Base-by-base conservation (phyloP, 805 yeast species). In the Blastobotrys terrestris region DNA sequence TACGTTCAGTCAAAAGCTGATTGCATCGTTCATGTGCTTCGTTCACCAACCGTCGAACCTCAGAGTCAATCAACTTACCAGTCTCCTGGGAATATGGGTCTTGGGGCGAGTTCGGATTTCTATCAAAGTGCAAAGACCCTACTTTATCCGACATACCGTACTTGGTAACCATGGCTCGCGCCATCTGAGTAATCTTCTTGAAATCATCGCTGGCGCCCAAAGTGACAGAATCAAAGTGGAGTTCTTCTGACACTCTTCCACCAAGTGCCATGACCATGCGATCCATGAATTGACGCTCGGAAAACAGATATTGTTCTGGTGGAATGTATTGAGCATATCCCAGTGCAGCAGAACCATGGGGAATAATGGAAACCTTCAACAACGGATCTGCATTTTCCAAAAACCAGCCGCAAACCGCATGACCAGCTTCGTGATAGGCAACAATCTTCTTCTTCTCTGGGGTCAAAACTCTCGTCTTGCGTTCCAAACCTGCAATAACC, bases 321-420 rank as follows among this genome's bases (percentile, higher is more conserved):
- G 97, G 97, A 57, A 91, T 75, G 64, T 90, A 87, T 69, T 91
- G 97, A 2, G 97, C 97, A 67, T 91, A 90, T n/a, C 97, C 97
- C 52, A 90, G 74, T 13, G 96, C 96, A 49, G 96, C 96, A 68
- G 86, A 87, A 19, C 97, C 97, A 69, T 96, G 81, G 53, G 97
- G 97, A 56, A 90, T 87, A 60, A 90, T 90, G 18, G 95, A 85
- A n/a, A 90, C 97, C 69, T 90, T 90, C 54, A 91, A 78, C 55
- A 90, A 73, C 5, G 97, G 97, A 67, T 90, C 96, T 8, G 97
- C 97, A 71, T 73, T 82, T 70, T 83, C 79, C 64, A 90, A 75
- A 66, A 75, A 88, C 97, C 97, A 91, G 19, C 97, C 97, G 70
- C 96, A 87, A 48, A 90, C 85, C 2, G 97, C 97, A 68, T 90